These are phyloP conservation scores for Suillus paluster DNA, from an alignment of 768 basidiomycete species.

Conservation along the genomic window DNA sequence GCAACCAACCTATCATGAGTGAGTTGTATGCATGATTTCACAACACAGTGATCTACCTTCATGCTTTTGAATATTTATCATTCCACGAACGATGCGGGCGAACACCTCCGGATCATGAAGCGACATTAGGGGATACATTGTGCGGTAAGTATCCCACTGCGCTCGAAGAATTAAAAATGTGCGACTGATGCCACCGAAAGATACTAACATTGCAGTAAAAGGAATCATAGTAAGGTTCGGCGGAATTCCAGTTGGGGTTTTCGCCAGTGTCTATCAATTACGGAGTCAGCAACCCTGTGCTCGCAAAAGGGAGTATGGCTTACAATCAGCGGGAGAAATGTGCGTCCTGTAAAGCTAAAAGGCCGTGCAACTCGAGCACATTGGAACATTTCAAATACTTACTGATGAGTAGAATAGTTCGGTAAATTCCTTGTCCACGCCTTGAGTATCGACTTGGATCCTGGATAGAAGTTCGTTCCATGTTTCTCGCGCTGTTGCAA, in stretches of 20 bases:
- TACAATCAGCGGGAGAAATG: constrained; percentile 68
- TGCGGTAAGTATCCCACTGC: constrained; percentile 71
- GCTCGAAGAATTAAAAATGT: not conserved
- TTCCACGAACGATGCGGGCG: constrained; percentile 61
- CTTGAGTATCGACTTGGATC: constrained; percentile 54
- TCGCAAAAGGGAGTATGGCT: constrained; percentile 20
- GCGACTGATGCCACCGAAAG: not conserved
- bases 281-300: not conserved
- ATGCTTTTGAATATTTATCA: constrained; percentile 69
- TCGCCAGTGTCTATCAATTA: constrained; percentile 56
- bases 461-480: constrained; percentile 66
- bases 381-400: not conserved
- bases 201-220: constrained; percentile 67
- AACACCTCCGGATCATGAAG: constrained; percentile 65
- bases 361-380: not conserved
- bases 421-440: constrained; percentile 53
- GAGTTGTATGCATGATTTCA: not conserved
- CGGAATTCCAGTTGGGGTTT: constrained; percentile 66
- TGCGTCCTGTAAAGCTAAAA: constrained; percentile 60
- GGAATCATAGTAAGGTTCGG: constrained; percentile 69
- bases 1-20: constrained; percentile 57
- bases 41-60: constrained; percentile 47
- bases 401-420: constrained; percentile 64
- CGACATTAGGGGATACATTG: constrained; percentile 64
- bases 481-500: constrained; percentile 43